Evolutionary conservation across 2,329 filamentous ascomycete genomes (phyloP), one percentile per base, ranked within the genome.

Genomic region (Aspergillus udagawae): DNA sequence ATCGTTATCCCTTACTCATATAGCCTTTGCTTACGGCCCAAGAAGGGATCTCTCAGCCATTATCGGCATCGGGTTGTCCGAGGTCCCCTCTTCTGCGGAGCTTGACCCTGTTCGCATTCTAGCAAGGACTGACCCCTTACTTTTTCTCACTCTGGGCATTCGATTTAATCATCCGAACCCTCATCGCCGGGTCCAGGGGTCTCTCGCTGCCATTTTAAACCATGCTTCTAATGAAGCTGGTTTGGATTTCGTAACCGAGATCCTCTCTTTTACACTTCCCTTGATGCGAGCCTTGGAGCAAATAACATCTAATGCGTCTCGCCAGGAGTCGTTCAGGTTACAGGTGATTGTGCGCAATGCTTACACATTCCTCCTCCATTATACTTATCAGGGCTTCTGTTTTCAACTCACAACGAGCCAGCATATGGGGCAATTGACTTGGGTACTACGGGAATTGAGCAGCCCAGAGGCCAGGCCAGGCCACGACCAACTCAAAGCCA

Each of bases 131-230:
- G 62, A 66, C 49, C 61, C 65, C 3, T 56, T 73, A 32, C 73
- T 70, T 58, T 59, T 56, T 9, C 53, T 71, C 35, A 65, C 58
- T 10, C 58, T 76, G 45, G 65, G 65, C 23, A 70, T 77, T 44
- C 64, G 60, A 17, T 75, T 77, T 55, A 65, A 71, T 57, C 58
- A 57, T 32, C 61, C 65, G 25, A 77, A 71, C 51, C 74, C 74
- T 47, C 75, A 77, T 62, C 71, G 73, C 47, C 73, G 75, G 28
- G 74, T 77, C 50, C 72, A 71, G 59, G 71, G 73, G 51, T 62
- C 74, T n/a, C 64, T 77, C 12, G 69, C 71, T 2, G 65, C 70
- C 51, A 69, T 66, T 49, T 60, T 77, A 49, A 77, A 77, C 51
- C 63, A 66, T 25, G 57, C 63, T 28, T 65, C 66, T 32, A 57